phyloP scores from a whole-genome alignment of 768 basidiomycete genomes.

The Chalciporus pseudorubinellus region DNA sequence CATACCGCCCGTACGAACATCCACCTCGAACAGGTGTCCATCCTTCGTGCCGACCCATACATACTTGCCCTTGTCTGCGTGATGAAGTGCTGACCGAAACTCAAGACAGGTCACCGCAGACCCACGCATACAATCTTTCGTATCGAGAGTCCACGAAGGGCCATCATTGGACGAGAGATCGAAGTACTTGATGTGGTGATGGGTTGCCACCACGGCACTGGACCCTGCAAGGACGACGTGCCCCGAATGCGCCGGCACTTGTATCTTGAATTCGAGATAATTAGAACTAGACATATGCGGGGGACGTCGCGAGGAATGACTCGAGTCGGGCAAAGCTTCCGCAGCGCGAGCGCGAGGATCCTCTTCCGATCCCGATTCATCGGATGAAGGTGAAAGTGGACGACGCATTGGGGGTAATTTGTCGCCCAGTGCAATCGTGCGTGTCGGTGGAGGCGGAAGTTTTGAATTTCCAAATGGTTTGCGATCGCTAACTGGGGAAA shows the following conservation, averaged over 20 bases:
- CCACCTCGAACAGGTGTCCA: conserved; percentile 82
- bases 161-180: conserved; percentile 49
- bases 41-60: conserved; percentile 92
- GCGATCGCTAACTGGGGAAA: conserved; percentile 24
- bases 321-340: conserved; percentile 66
- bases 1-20: conserved; percentile 59
- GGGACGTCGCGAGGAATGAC: conserved; percentile 58
- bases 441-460: conserved; percentile 73
- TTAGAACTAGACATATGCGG: conserved; percentile 34
- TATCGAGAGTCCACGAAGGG: conserved; percentile 52
- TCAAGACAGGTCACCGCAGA: conserved; percentile 73
- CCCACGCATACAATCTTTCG: conserved; percentile 66
- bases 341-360: conserved; percentile 44
- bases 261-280: conserved; percentile 49
- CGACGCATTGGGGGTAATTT: conserved; percentile 65
- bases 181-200: conserved; percentile 61
- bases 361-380: conserved; percentile 60
- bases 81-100: conserved; percentile 54
- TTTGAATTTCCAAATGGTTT: conserved; percentile 30
- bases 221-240: conserved; percentile 56
- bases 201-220: conserved; percentile 54
- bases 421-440: conserved; percentile 65
- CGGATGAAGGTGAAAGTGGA: conserved; percentile 40
- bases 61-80: conserved; percentile 54
- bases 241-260: conserved; percentile 53